Percentiles rank a stretch among this genome's conserved stretches.
Conservation (phyloP, 169 alveolate species). For the Prorocentrum cordatum region DNA sequence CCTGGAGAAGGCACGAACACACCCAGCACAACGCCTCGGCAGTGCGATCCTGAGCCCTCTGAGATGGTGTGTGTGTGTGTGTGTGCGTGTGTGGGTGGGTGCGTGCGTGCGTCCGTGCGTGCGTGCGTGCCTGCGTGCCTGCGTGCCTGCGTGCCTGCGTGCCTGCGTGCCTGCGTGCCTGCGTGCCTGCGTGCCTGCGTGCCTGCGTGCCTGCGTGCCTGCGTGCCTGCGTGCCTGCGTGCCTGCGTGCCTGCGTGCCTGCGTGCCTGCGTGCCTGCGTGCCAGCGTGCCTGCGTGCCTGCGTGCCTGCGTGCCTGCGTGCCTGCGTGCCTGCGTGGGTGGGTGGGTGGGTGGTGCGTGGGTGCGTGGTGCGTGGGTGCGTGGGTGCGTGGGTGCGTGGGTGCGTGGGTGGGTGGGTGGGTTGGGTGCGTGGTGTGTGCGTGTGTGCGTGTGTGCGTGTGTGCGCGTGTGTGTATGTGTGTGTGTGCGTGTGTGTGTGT, state of each 20-base stretch:
- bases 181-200: conserved; percentile 1
- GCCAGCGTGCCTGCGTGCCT: neutral
- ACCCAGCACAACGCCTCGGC: too few species aligned
- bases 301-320: conserved; percentile 1
- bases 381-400: neutral
- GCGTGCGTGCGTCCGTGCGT: neutral
- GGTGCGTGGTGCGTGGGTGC: neutral
- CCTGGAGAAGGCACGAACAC: too few species aligned
- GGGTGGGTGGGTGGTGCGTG: neutral
- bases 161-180: neutral
- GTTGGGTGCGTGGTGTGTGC: too few species aligned
- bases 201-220: neutral
- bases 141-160: neutral
- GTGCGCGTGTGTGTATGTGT: too few species aligned
- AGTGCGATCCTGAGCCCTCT: too few species aligned
- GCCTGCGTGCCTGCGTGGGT: neutral
- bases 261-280: conserved; percentile 1
- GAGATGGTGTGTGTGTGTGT: too few species aligned
- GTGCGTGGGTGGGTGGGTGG: neutral
- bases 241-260: conserved; percentile 1
- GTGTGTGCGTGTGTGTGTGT: too few species aligned
- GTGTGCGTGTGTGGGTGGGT: too few species aligned
- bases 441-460: too few species aligned
- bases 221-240: neutral
- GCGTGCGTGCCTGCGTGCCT: neutral